These are phyloP conservation scores for Mycena polygramma DNA, from an alignment of 768 basidiomycete genomes.

Conservation along the genomic window DNA sequence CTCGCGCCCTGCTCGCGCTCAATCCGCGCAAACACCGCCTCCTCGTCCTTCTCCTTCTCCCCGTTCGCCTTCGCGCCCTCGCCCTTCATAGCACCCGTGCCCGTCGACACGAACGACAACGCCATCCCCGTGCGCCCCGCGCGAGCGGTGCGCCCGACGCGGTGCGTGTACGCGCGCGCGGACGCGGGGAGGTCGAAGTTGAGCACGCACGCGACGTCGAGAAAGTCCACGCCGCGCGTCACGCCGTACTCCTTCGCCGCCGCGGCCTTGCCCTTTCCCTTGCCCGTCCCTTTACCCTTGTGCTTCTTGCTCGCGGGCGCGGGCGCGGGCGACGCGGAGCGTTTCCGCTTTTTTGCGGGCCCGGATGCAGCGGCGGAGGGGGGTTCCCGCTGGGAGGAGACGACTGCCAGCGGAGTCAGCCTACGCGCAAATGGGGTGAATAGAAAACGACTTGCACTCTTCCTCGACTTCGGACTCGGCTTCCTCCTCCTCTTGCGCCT, in stretches of 20 bases:
- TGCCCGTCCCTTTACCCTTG: constrained; percentile 54
- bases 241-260: constrained; percentile 85
- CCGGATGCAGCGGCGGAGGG: constrained; percentile 39
- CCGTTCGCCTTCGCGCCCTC: no score
- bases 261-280: constrained; percentile 64
- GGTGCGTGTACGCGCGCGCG: constrained; percentile 92
- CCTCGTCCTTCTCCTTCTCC: constrained; percentile 63
- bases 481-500: constrained; percentile 55
- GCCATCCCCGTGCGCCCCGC: constrained; percentile 95
- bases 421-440: no score
- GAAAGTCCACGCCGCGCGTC: constrained; percentile 55
- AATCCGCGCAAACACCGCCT: constrained; percentile 81
- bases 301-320: constrained; percentile 54
- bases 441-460: constrained; percentile 44
- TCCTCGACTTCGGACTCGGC: constrained; percentile 48
- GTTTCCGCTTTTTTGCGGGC: constrained; percentile 68
- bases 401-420: constrained; percentile 53
- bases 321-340: constrained; percentile 56
- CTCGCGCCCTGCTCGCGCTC: constrained; percentile 78
- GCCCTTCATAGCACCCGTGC: no score
- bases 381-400: constrained; percentile 64
- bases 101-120: constrained; percentile 85
- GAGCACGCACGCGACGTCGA: constrained; percentile 96
- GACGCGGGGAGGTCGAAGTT: constrained; percentile 98
- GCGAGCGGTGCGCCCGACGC: constrained; percentile 85